Base-by-base conservation (phyloP, 805 yeast species). In the Wickerhamomyces pijperi region DNA sequence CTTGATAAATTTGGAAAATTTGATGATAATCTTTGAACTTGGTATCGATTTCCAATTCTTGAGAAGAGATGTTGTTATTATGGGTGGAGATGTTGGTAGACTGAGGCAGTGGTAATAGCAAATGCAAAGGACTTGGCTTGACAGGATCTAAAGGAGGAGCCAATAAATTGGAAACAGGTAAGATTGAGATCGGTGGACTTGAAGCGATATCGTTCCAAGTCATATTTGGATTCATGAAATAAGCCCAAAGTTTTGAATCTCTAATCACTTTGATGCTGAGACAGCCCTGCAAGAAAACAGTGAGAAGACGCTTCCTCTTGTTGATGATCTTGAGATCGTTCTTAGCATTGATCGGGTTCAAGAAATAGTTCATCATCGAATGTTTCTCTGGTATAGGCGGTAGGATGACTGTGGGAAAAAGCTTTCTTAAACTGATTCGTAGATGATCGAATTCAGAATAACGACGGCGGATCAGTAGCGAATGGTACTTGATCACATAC, bases 331-430 rank as follows among this genome's bases (percentile, higher is more conserved):
- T 69, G 5, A 56, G 38, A 44, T 67, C 71, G 36, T 56, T 63
- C 42, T 65, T 64, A 3, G 65, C 71, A 40, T 61, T 63, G 19
- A 67, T 48, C 15, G 72, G 73, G 38, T 60, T 64, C 36, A 63
- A 45, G 35, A 68, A 56, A 44, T 68, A 68, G 43, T 62, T 65
- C 6, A 64, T 55, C n/a, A 82, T 55, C 14, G 83, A 68, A 56
- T 82, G 88, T 56, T 82, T 82, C 63, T 79, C 84, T 0, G 98
- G 98, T n/a, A 92, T 85, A 0, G 97, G 95, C 2, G 98, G 97
- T 2, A 92, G 72, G 4, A 92, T 68, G 5, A 77, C 61, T 31
- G 90, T 76, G 1, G 97, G 97, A 50, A 83, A 87, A 25, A 84
- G 62, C 50, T 77, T 77, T 5, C 76, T 64, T 19, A 92, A 67